Conservation (phyloP, 176 grass and related monocot species). For the Pontederia paniculata region DNA sequence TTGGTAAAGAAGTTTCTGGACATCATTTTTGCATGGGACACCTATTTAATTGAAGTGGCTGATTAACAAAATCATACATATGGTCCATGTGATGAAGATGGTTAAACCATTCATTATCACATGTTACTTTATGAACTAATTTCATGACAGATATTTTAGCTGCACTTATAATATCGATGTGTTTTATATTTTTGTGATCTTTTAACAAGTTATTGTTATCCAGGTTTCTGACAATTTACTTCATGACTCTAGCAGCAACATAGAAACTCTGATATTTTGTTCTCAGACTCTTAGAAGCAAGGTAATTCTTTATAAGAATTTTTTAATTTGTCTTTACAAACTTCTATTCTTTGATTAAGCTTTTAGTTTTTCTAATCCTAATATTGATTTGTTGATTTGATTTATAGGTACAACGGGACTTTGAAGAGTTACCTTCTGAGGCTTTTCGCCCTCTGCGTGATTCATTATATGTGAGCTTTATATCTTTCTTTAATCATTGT, state of each 20-base stretch:
- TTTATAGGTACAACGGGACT: conserved; percentile 90
- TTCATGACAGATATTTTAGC: neutral
- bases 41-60: too few relatives aligned
- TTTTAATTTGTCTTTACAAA: neutral
- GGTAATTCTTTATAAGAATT: conserved; percentile 33
- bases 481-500: neutral
- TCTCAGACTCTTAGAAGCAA: conserved; percentile 98
- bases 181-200: conserved; percentile 4
- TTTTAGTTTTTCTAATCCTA: conserved; percentile 1
- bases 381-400: conserved; percentile 20
- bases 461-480: conserved; percentile 75
- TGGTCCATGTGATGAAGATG: too few relatives aligned
- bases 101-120: too few relatives aligned
- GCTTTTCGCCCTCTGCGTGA: conserved; percentile 74
- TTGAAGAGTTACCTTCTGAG: conserved; percentile 90
- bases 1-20: too few relatives aligned
- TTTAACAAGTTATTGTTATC: conserved; percentile 5
- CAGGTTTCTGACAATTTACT: conserved; percentile 97
- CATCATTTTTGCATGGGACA: too few relatives aligned
- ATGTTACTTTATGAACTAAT: neutral
- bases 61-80: too few relatives aligned
- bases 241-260: conserved; percentile 81
- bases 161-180: neutral
- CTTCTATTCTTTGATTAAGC: conserved; percentile 5
- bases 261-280: conserved; percentile 97